Evolutionary conservation across 2,329 filamentous ascomycete species (phyloP).

Genomic region (Penicillium sclerotigenum): DNA sequence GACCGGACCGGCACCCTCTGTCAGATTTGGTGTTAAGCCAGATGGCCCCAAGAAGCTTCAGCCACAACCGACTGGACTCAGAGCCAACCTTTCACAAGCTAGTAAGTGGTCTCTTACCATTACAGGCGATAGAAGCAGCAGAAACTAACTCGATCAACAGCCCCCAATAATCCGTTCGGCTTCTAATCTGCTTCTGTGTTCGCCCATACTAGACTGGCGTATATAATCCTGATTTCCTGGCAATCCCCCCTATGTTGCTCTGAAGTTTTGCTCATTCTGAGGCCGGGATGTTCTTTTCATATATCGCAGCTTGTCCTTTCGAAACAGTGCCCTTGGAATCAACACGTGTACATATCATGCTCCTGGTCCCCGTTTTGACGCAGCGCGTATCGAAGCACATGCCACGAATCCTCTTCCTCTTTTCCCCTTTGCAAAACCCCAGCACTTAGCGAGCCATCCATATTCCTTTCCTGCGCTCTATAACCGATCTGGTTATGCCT

Average conservation of each 20-base stretch:
- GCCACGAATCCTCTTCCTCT: conserved; percentile 9
- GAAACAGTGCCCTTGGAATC: conserved; percentile 11
- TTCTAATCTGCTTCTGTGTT: conserved; percentile 48
- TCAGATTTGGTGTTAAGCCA: conserved; percentile 78
- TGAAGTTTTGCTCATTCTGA: not conserved
- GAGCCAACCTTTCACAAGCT: conserved; percentile 88
- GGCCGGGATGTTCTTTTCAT: conserved; percentile 2
- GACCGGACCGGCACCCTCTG: conserved; percentile 80
- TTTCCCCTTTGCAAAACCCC: conserved; percentile 7
- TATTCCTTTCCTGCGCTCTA: conserved; percentile 11
- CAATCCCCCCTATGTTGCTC: conserved; percentile 5
- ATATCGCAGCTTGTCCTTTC: conserved; percentile 19
- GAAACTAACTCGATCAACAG: conserved; percentile 40
- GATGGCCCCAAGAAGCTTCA: conserved; percentile 71
- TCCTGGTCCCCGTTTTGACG: conserved; percentile 8
- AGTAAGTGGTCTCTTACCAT: conserved; percentile 66
- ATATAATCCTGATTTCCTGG: conserved; percentile 27
- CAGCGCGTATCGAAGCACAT: conserved; percentile 14
- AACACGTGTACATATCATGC: conserved; percentile 26
- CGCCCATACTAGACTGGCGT: conserved; percentile 16
- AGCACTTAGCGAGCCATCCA: conserved; percentile 14
- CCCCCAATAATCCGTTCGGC: conserved; percentile 68
- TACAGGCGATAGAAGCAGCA: not conserved
- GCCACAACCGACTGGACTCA: conserved; percentile 81
- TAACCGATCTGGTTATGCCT: conserved; percentile 1